Percentiles rank a stretch among this genome's conserved stretches.
These are phyloP conservation scores for Yamadazyma nakazawae DNA, from an alignment of 805 yeast genomes.

Conservation along the genomic window DNA sequence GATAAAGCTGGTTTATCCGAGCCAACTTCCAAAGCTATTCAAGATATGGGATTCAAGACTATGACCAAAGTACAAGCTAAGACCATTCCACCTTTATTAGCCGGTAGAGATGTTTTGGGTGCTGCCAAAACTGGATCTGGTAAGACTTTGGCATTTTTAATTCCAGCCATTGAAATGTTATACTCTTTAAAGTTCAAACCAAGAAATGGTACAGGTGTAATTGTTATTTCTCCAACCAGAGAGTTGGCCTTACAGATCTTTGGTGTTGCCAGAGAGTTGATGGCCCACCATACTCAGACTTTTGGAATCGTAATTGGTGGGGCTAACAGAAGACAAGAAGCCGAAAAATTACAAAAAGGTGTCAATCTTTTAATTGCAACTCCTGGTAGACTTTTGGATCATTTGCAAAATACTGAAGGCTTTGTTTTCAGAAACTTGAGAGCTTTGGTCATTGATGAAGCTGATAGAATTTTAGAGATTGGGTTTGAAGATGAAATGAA, in stretches of 20 bases:
- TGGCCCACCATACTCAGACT: slow-evolving; percentile 89
- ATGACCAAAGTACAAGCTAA: slow-evolving; percentile 96
- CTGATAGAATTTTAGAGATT: slow-evolving; percentile 94
- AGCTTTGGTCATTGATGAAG: slow-evolving; percentile 94
- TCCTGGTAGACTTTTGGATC: slow-evolving; percentile 96
- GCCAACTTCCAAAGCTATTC: slow-evolving; percentile 78
- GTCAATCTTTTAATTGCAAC: slow-evolving; percentile 93
- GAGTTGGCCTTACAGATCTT: slow-evolving; percentile 96
- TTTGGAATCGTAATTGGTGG: slow-evolving; percentile 98
- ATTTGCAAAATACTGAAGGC: slow-evolving; percentile 91
- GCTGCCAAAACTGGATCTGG: slow-evolving; percentile 99
- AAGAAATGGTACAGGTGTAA: slow-evolving; percentile 96
- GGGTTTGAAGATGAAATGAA: slow-evolving; percentile 99
- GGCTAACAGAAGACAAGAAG: slow-evolving; percentile 95
- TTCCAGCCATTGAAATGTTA: slow-evolving; percentile 93
- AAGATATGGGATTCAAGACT: slow-evolving; percentile 81
- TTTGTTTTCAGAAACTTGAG: slow-evolving; percentile 92
- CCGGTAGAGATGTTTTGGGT: slow-evolving; percentile 96
- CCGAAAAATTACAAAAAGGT: slow-evolving; percentile 90
- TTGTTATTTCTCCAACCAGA: slow-evolving; percentile 95
- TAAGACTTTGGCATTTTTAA: slow-evolving; percentile 89
- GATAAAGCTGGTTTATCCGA: slow-evolving; percentile 60
- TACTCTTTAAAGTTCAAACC: slow-evolving; percentile 93
- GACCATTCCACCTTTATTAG: slow-evolving; percentile 93
- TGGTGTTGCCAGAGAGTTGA: slow-evolving; percentile 93